These are phyloP conservation scores for Ceratocystis ficicola DNA, from an alignment of 2,329 filamentous ascomycete species.

Conservation along the genomic window DNA sequence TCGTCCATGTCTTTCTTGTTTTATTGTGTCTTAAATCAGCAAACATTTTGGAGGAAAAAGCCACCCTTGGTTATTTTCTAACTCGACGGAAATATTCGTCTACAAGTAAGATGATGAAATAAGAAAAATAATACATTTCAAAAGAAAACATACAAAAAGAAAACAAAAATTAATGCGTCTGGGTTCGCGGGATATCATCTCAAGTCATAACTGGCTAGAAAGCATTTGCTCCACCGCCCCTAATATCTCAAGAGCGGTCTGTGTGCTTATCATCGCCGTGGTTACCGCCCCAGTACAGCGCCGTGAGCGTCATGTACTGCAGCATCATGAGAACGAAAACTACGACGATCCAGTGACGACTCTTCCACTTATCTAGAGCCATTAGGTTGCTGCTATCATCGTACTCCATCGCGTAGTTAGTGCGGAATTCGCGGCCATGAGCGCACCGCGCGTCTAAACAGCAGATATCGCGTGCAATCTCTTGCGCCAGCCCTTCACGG, in stretches of 20 bases:
- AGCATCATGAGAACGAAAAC: slow-evolving; percentile 9
- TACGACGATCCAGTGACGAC: slow-evolving; percentile 9
- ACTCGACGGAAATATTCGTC: background rate
- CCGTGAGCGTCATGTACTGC: slow-evolving; percentile 13
- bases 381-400: background rate
- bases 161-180: background rate
- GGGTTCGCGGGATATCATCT: slow-evolving; percentile 11
- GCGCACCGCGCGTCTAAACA: slow-evolving; percentile 11
- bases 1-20: too few relatives aligned
- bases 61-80: background rate
- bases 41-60: background rate
- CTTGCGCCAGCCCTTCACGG: slow-evolving; percentile 2
- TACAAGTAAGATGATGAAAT: background rate
- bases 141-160: background rate
- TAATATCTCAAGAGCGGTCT: slow-evolving; percentile 1
- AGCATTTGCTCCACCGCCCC: background rate
- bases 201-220: background rate
- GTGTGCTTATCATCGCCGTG: background rate
- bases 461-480: slow-evolving; percentile 11
- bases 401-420: slow-evolving; percentile 1
- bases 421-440: slow-evolving; percentile 4
- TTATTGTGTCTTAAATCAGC: too few relatives aligned
- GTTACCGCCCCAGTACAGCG: slow-evolving; percentile 6
- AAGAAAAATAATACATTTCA: background rate
- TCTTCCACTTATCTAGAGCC: slow-evolving; percentile 12